phyloP scores from a whole-genome alignment of 768 basidiomycete species.

The Sistotremastrum suecicum region DNA sequence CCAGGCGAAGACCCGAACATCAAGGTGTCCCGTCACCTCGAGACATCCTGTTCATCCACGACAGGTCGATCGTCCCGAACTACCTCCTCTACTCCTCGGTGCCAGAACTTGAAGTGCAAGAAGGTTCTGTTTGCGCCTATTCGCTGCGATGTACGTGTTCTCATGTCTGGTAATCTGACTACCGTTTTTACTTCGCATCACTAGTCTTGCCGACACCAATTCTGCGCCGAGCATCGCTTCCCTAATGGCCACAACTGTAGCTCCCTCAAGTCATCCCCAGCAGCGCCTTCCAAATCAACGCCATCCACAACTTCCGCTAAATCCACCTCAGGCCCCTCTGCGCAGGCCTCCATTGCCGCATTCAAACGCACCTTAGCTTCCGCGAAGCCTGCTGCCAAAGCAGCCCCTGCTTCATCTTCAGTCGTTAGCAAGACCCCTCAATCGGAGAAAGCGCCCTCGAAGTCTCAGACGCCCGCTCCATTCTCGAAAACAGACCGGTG shows the following conservation, averaged over 20 bases:
- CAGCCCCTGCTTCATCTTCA: conserved; percentile 5
- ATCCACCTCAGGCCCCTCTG: conserved; percentile 8
- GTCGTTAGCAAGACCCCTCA: neutral
- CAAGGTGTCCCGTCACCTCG: conserved; percentile 67
- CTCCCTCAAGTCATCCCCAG: conserved; percentile 10
- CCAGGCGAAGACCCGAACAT: conserved; percentile 69
- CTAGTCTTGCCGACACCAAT: conserved; percentile 59
- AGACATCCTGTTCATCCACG: conserved; percentile 49
- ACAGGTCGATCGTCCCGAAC: conserved; percentile 41
- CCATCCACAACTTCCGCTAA: conserved; percentile 10
- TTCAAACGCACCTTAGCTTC: conserved; percentile 24
- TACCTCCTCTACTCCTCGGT: conserved; percentile 40
- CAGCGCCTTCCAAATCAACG: conserved; percentile 7
- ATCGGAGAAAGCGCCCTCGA: conserved; percentile 1
- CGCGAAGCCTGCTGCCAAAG: conserved; percentile 10
- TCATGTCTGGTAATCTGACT: too few relatives aligned
- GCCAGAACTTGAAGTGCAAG: conserved; percentile 42
- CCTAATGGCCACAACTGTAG: conserved; percentile 55
- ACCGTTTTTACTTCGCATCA: neutral
- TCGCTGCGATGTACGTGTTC: conserved; percentile 47
- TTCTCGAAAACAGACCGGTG: conserved; percentile 51
- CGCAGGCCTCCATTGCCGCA: conserved; percentile 19
- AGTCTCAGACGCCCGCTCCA: conserved; percentile 13
- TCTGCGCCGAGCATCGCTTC: conserved; percentile 70
- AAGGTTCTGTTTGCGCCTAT: conserved; percentile 69